Evolutionary conservation across 441 rosid genomes (phyloP), one percentile per base, ranked within the genome.

Genomic region (Jatropha podagrica): DNA sequence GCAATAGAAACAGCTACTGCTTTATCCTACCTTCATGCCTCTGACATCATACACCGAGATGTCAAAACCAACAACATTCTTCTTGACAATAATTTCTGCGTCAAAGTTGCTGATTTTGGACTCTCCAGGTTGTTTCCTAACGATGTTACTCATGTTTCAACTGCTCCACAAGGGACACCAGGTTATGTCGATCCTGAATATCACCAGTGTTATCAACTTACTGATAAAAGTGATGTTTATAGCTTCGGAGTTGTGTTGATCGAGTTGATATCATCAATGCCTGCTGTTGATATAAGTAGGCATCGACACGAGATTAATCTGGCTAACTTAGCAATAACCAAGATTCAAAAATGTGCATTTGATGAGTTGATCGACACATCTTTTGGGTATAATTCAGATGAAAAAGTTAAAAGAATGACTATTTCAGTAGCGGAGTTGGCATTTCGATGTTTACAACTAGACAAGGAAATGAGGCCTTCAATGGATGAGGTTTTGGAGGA

Each of bases 1-100:
- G 97, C 95, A 55, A 69, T 88, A 40, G 94, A 94, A 86, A 91
- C 97, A n/a, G 97, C 97, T 0, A 78, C 63, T 3, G 95, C 98
- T 1, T 72, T 94, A 73, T 86, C 86, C 60, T 94, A 91, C 77
- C 95, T 94, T 48, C 97, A 94, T 46, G 91, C 93, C 63, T 92
- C 93, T 0, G 87, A 81, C 58, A 86, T 85, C 79, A 87, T 94
- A 23, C 98, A 94, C 74, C 88, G 94, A 0, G 98, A 94, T 72
- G 94, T 91, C 69, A 94, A 92, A 79, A 92, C 94, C 38, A 81
- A 82, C 74, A 92, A 92, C 87, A 92, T 90, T 73, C 89, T 92
- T 64, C 88, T 91, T 0, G 88, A 91, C 79, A 74, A 54, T 40
- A 86, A 85, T 18, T 91, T 85, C 32, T n/a, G 80, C 13, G 95